phyloP scores from a whole-genome alignment of 768 basidiomycete genomes.

The Megacollybia marginata region DNA sequence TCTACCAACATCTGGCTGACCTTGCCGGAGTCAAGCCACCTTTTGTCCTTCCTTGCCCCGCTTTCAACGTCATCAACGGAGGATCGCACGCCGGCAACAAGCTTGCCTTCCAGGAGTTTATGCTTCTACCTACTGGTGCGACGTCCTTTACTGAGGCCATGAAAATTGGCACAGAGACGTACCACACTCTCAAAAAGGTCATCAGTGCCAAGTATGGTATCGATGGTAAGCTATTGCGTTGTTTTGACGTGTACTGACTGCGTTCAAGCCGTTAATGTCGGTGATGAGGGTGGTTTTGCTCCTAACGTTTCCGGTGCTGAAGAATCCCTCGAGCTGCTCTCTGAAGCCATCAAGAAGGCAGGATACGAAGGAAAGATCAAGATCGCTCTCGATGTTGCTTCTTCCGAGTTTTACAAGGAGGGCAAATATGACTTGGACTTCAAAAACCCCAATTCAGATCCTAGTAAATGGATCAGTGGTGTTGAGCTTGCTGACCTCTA shows the following conservation, averaged over 20 bases:
- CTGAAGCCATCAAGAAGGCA: slow-evolving; percentile 95
- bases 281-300: slow-evolving; percentile 99
- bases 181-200: slow-evolving; percentile 98
- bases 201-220: slow-evolving; percentile 99
- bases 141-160: slow-evolving; percentile 90
- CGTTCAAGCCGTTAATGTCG: slow-evolving; percentile 86
- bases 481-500: slow-evolving; percentile 90
- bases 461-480: slow-evolving; percentile 93
- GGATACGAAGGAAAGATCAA: slow-evolving; percentile 99
- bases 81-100: slow-evolving; percentile 99
- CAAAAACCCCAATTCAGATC: slow-evolving; percentile 99
- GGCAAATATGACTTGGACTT: slow-evolving; percentile 99
- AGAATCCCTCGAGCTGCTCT: slow-evolving; percentile 92
- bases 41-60: slow-evolving; percentile 84
- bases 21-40: slow-evolving; percentile 94
- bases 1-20: slow-evolving; percentile 94
- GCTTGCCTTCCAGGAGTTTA: slow-evolving; percentile 99
- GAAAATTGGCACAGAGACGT: slow-evolving; percentile 97
- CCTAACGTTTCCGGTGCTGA: slow-evolving; percentile 97
- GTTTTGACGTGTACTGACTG: background rate
- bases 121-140: slow-evolving; percentile 96
- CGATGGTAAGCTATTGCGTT: slow-evolving; percentile 57
- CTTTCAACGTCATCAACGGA: slow-evolving; percentile 99
- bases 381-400: slow-evolving; percentile 97
- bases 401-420: slow-evolving; percentile 99